Evolutionary conservation across 2,329 filamentous ascomycete genomes (phyloP), one percentile per base, ranked within the genome.

Genomic region (Fusarium chaquense): DNA sequence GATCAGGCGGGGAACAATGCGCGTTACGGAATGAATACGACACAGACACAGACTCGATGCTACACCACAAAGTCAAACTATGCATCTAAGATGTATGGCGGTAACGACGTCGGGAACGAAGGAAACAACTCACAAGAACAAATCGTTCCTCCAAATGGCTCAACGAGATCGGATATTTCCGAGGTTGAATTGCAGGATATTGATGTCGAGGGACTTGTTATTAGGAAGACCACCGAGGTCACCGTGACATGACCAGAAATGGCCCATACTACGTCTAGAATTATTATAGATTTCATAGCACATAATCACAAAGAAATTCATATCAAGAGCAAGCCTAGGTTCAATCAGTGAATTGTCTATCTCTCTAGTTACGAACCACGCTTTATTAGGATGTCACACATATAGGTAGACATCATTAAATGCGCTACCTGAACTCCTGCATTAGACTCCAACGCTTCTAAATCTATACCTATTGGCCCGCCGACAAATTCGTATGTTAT

Each of bases 201-300:
- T 33, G 60, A 53, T 45, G 58, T 57, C 4, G 69, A 71, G 4
- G 67, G 70, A 1, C 58, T 62, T 8, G 61, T 61, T 3, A 73
- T 73, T 4, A 58, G 69, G 24, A 73, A 73, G 58, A 73, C 70
- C 1, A 71, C 71, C 5, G 70, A 73, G 45, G 65, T 73, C 6
- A 66, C 62, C 4, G 56, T 66, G 6, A 62, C 63, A 33, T 65
- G 35, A 6, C n/a, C 11, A 1, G 1, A 8, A 12, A 3, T 32
- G 2, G 0, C 5, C 6, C 13, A 0, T 4, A 2, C 5, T 6
- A 11, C 5, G 22, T 1, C 4, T 13, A n/a, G 5, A 8, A 3
- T 11, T 4, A 55, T 2, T 9, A 26, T 36, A 35, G 3, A 32
- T 46, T 22, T 16, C 2, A 3, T 38, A 56, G 62, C 47, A 26